A percentile compares a stretch with the other conserved stretches of the same genome.
These are phyloP conservation scores for Alternaria triticimaculans DNA, from an alignment of 2,329 filamentous ascomycete genomes.

Conservation along the genomic window DNA sequence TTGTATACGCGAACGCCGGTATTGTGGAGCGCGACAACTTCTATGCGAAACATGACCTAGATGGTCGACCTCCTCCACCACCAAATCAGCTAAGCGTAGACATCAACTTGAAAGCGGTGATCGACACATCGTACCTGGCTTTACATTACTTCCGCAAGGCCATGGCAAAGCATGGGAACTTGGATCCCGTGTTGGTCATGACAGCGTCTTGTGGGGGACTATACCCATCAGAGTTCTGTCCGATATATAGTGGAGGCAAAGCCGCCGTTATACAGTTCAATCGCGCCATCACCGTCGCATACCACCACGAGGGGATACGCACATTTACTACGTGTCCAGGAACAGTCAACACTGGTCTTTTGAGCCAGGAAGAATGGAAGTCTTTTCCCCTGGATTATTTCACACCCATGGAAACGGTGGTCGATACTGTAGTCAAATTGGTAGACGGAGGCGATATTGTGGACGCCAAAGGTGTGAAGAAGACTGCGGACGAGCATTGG, in stretches of 20 bases:
- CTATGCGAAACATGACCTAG: slow-evolving; percentile 44
- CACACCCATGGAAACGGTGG: slow-evolving; percentile 42
- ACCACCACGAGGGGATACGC: slow-evolving; percentile 46
- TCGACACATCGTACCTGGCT: slow-evolving; percentile 51
- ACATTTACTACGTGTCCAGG: slow-evolving; percentile 51
- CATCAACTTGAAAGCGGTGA: slow-evolving; percentile 47
- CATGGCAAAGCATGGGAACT: slow-evolving; percentile 19
- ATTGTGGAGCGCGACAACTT: slow-evolving; percentile 53
- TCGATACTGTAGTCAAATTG: slow-evolving; percentile 35
- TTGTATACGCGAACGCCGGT: slow-evolving; percentile 59
- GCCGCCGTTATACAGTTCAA: slow-evolving; percentile 52
- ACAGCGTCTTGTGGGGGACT: slow-evolving; percentile 49
- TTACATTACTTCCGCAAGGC: slow-evolving; percentile 50
- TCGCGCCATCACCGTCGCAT: slow-evolving; percentile 46
- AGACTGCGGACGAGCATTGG: slow-evolving; percentile 28
- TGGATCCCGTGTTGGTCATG: slow-evolving; percentile 42
- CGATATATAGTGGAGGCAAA: slow-evolving; percentile 36
- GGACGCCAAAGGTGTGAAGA: slow-evolving; percentile 31
- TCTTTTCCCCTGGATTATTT: slow-evolving; percentile 43
- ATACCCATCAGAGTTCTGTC: slow-evolving; percentile 46
- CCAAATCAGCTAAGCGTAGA: slow-evolving; percentile 48
- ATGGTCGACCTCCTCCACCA: slow-evolving; percentile 33
- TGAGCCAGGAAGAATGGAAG: slow-evolving; percentile 42
- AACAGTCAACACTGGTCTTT: slow-evolving; percentile 47
- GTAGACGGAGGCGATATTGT: slow-evolving; percentile 40